Evolutionary conservation across 352 stramenopile genomes (phyloP), one percentile per base, ranked within the genome.

Genomic region (Blastocystis hominis): DNA sequence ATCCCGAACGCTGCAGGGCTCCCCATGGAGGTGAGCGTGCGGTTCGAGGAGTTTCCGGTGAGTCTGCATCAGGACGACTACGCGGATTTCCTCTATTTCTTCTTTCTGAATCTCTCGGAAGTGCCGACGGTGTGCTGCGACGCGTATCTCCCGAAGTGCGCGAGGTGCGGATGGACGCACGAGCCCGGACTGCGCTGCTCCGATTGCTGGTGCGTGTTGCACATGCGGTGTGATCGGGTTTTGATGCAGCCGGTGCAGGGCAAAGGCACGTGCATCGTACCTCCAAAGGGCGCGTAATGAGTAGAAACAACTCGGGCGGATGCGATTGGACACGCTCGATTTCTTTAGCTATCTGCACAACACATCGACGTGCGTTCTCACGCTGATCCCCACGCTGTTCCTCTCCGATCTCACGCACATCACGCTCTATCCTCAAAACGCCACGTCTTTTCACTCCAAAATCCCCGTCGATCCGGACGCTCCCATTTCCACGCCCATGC

Each of bases 41-140:
- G 20, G 15, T 20, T 46, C 24, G 53, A 66, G 36, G 30, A 24
- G 17, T 42, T 64, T 64, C 55, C 30, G 9, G 17, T 84, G 7
- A 34, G 42, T 64, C 47, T 84, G 17, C 50, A 46, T 24, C 54
- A 42, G 10, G 30, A 50, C 10, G 44, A 84, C 38, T 84, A 84
- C n/a, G 20, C 4, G 34, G 72, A 84, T 24, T 36, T 64, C 13
- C 72, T 84, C 40, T 34, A 34, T 9, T 84, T 84, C n/a, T 84
- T 84, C 72, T 84, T 84, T 46, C 55, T 84, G 5, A 84, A 84
- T 44, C 72, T 84, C 15, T n/a, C 15, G 24, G 72, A 84, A 68
- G 4, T 68, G 24, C 72, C 72, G 6, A 66, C 72, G 6, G 50
- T 84, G 0, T 84, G 72, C 40, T 36, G 50, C 3, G 47, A 66